phyloP scores from a whole-genome alignment of 2,329 filamentous ascomycete species.

The Conoideocrella luteorostrata region DNA sequence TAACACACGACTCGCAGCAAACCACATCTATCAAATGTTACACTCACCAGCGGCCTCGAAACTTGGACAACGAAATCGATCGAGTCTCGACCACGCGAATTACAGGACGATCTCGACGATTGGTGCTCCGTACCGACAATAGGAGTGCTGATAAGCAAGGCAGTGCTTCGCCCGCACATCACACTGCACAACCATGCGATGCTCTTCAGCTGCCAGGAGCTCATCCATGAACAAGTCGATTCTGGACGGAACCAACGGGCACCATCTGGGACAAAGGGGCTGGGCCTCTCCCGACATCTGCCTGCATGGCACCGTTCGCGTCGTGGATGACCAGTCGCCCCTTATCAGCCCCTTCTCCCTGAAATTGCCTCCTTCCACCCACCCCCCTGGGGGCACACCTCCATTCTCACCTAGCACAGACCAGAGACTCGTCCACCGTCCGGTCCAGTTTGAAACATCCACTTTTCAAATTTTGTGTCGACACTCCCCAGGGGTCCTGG shows the following conservation, averaged over 20 bases:
- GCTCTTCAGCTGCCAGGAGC: too few species aligned
- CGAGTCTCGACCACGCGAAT: not conserved
- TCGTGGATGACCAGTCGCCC: conserved; percentile 4
- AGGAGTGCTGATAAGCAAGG: not conserved
- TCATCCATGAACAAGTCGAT: not conserved
- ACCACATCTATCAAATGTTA: too few species aligned
- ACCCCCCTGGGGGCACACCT: too few species aligned
- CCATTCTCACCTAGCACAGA: conserved; percentile 14
- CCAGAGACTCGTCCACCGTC: not conserved
- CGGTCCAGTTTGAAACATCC: conserved; percentile 14
- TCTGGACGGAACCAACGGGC: conserved; percentile 4
- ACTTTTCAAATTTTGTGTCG: conserved; percentile 5
- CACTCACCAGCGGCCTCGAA: too few species aligned
- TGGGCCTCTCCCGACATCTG: conserved; percentile 12
- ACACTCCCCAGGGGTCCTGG: not conserved
- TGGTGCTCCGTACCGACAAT: too few species aligned
- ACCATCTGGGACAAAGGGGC: conserved; percentile 10
- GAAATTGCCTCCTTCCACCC: conserved; percentile 19
- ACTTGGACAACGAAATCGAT: not conserved
- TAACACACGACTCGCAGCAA: too few species aligned
- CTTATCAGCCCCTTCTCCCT: conserved; percentile 14
- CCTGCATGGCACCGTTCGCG: conserved; percentile 11
- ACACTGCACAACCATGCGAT: not conserved
- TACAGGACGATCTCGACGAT: not conserved
- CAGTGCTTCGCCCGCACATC: not conserved